phyloP scores from a whole-genome alignment of 345 rosid genomes.

The Rhodomyrtus tomentosa region DNA sequence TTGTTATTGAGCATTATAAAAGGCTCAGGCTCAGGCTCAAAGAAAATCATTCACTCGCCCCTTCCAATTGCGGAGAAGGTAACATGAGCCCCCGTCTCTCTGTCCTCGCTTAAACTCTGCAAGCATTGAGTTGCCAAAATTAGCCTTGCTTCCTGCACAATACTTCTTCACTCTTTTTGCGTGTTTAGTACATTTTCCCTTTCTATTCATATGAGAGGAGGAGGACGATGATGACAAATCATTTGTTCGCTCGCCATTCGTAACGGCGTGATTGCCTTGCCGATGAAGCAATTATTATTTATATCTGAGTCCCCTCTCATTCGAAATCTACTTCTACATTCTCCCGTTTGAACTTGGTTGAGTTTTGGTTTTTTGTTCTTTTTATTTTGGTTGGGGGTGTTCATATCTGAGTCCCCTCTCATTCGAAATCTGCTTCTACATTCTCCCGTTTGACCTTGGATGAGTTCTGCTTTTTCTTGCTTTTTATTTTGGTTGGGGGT shows the following conservation, averaged over 20 bases:
- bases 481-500: background rate
- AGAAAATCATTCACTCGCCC: background rate
- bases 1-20: background rate
- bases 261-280: slow-evolving; percentile 1
- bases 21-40: background rate
- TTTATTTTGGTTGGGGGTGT: background rate
- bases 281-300: background rate
- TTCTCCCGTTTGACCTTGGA: background rate
- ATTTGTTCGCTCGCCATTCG: slow-evolving; percentile 1
- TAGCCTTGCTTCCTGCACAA: background rate
- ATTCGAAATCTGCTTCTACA: background rate
- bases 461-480: background rate
- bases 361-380: background rate
- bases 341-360: background rate
- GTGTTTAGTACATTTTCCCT: background rate
- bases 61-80: background rate
- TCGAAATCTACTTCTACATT: background rate
- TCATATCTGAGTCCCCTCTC: background rate
- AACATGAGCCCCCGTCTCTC: background rate
- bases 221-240: background rate
- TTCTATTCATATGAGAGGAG: background rate
- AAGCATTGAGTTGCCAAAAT: background rate
- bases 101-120: background rate
- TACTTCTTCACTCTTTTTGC: background rate
- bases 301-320: background rate